Evolutionary conservation across 2,329 filamentous ascomycete species (phyloP), one percentile per base, ranked within the genome.

Genomic region (Xylariaceae sp.): DNA sequence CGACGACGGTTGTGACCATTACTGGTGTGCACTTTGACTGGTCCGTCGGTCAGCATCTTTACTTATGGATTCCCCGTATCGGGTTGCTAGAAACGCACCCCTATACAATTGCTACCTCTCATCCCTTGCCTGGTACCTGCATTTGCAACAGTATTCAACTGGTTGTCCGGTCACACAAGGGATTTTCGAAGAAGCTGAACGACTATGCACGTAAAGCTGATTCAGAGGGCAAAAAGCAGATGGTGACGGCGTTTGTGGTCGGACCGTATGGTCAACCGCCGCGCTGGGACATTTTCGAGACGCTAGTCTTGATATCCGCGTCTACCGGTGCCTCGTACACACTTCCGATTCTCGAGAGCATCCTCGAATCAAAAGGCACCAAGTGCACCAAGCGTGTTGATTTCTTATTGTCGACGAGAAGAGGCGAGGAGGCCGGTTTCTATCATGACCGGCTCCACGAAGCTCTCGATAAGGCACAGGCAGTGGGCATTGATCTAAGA

Each of bases 241-340:
- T 64, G 3, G 59, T 78, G 37, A 80, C 76, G 11, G 76, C 76
- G 1, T 82, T 85, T 44, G 74, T 86, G 1, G 74, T 79, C 1
- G 83, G 84, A 0, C 84, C 83, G 0, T 86, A 80, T 51, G 83
- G 83, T 13, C 71, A 71, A 3, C 81, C 82, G 1, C 81, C 82
- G 0, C 74, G 75, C 3, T 85, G 82, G 80, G 76, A 84, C 52
- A 74, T 80, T 0, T 86, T 81, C 67, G 84, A 86, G 70, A 83
- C 82, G 0, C 70, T 86, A 49, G 73, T 87, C 3, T 74, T 87
- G 2, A 80, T 86, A 48, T 83, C 82, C 0, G 83, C 83, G 0
- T 86, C 83, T 0, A 87, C 84, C 0, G 84, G 84, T n/a, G 80
- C 83, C 1, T 86, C 83, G 2, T 86, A 83, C 57, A 83, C 81